Conservation (phyloP, 2,329 filamentous ascomycete species). For the Penicillium glabrum region DNA sequence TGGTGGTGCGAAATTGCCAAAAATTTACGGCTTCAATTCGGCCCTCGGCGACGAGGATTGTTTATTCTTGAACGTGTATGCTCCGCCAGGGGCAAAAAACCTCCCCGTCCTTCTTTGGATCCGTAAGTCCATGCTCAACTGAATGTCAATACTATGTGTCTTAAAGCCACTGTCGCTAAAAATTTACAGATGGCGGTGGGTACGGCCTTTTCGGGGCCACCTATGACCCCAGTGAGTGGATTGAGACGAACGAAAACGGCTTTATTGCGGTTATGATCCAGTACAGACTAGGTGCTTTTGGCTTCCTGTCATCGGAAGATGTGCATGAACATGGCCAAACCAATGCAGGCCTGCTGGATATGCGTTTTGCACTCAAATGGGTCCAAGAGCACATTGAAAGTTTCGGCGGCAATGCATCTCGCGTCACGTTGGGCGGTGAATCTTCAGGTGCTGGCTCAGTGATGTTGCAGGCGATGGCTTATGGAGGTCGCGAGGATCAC, state of each 20-base stretch:
- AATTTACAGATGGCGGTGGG: slow-evolving; percentile 26
- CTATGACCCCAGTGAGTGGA: slow-evolving; percentile 41
- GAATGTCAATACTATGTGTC: neutral
- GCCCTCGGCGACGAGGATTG: slow-evolving; percentile 34
- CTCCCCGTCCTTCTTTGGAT: slow-evolving; percentile 38
- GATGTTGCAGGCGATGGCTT: slow-evolving; percentile 11
- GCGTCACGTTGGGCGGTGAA: slow-evolving; percentile 12
- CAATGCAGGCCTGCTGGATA: slow-evolving; percentile 6
- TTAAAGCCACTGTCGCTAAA: neutral
- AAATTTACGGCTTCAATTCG: slow-evolving; percentile 17
- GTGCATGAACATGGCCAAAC: slow-evolving; percentile 37
- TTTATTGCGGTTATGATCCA: slow-evolving; percentile 53
- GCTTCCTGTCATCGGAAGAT: slow-evolving; percentile 48
- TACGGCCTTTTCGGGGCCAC: slow-evolving; percentile 41
- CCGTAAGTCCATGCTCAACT: slow-evolving; percentile 6
- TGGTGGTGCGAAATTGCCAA: slow-evolving; percentile 12
- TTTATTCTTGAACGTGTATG: slow-evolving; percentile 39
- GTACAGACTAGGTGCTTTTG: slow-evolving; percentile 39
- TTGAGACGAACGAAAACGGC: slow-evolving; percentile 49
- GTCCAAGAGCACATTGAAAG: slow-evolving; percentile 6
- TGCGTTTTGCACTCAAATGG: slow-evolving; percentile 12
- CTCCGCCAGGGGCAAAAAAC: slow-evolving; percentile 16
- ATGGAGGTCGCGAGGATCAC: slow-evolving; percentile 10
- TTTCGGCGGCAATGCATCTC: slow-evolving; percentile 10
- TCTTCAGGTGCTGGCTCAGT: slow-evolving; percentile 9